Evolutionary conservation across 768 basidiomycete genomes (phyloP).

Genomic region (Boletus bicolor): DNA sequence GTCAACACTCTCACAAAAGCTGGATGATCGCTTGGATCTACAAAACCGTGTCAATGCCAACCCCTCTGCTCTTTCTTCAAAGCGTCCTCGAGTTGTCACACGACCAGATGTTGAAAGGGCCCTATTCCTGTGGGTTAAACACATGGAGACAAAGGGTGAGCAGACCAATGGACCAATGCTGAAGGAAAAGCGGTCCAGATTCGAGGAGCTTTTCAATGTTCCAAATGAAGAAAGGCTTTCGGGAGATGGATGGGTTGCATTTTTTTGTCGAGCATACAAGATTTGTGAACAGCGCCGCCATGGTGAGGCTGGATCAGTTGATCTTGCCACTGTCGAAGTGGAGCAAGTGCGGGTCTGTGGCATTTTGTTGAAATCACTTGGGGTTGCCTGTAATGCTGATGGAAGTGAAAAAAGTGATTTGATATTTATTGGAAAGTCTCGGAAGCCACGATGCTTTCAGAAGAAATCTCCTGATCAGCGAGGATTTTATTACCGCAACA

Average conservation of each 20-base stretch:
- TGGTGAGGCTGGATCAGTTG: conserved; percentile 13
- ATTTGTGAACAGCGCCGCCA: conserved; percentile 15
- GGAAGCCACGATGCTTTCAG: neutral
- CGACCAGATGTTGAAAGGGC: conserved; percentile 35
- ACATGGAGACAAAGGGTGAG: conserved; percentile 29
- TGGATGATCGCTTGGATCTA: neutral
- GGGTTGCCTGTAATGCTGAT: neutral
- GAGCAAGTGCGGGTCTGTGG: too few species aligned
- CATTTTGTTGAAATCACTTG: too few species aligned
- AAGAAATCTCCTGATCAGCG: too few species aligned
- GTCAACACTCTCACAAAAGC: conserved; percentile 6
- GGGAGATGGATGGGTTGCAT: neutral
- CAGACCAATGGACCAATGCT: conserved; percentile 10
- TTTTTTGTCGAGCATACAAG: neutral
- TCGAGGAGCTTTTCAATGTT: conserved; percentile 29
- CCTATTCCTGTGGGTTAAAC: conserved; percentile 31
- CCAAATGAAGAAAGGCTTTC: conserved; percentile 22
- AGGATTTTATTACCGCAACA: too few species aligned
- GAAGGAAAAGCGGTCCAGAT: conserved; percentile 7
- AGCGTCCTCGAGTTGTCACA: conserved; percentile 31
- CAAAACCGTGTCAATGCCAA: conserved; percentile 7
- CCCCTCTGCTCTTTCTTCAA: conserved; percentile 29
- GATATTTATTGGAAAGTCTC: neutral
- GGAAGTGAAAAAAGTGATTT: neutral
- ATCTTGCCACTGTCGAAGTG: neutral